Conservation (phyloP, 2,329 filamentous ascomycete genomes). For the Penicillium thymicola region DNA sequence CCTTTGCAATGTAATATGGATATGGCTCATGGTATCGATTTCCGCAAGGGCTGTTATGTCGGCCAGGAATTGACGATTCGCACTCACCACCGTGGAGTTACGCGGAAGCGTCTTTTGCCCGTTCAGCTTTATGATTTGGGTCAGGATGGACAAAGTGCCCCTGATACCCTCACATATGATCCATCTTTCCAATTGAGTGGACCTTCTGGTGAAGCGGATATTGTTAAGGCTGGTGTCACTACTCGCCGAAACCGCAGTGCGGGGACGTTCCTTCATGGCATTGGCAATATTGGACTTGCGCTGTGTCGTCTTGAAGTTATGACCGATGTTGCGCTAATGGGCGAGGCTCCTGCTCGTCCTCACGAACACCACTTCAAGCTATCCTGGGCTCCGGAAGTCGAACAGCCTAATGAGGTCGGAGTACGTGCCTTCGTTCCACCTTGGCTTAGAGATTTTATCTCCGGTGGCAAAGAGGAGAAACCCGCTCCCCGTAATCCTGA, state of each 20-base stretch:
- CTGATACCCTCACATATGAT: slow-evolving; percentile 46
- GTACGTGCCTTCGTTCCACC: slow-evolving; percentile 79
- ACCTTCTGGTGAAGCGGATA: slow-evolving; percentile 48
- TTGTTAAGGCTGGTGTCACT: slow-evolving; percentile 48
- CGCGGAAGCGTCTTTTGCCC: slow-evolving; percentile 84
- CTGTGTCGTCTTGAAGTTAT: slow-evolving; percentile 86
- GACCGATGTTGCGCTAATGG: slow-evolving; percentile 73
- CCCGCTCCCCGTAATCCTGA: slow-evolving; percentile 22
- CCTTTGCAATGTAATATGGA: slow-evolving; percentile 91
- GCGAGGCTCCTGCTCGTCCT: slow-evolving; percentile 60
- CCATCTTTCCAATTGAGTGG: slow-evolving; percentile 25
- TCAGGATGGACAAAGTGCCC: slow-evolving; percentile 39
- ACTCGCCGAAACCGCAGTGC: slow-evolving; percentile 60
- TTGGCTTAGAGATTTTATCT: slow-evolving; percentile 59
- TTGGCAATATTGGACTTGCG: slow-evolving; percentile 83
- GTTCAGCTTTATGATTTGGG: slow-evolving; percentile 64
- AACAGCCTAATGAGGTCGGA: slow-evolving; percentile 48
- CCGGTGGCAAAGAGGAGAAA: slow-evolving; percentile 39
- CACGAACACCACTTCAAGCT: slow-evolving; percentile 62
- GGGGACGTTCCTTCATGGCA: slow-evolving; percentile 74
- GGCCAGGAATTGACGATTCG: slow-evolving; percentile 96
- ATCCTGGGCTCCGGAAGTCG: slow-evolving; percentile 47
- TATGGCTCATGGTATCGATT: slow-evolving; percentile 79
- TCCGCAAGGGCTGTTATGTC: slow-evolving; percentile 93
- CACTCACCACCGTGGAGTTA: slow-evolving; percentile 89